These are phyloP conservation scores for Aureobasidium sp. DNA, from an alignment of 2,329 filamentous ascomycete species.

Conservation along the genomic window DNA sequence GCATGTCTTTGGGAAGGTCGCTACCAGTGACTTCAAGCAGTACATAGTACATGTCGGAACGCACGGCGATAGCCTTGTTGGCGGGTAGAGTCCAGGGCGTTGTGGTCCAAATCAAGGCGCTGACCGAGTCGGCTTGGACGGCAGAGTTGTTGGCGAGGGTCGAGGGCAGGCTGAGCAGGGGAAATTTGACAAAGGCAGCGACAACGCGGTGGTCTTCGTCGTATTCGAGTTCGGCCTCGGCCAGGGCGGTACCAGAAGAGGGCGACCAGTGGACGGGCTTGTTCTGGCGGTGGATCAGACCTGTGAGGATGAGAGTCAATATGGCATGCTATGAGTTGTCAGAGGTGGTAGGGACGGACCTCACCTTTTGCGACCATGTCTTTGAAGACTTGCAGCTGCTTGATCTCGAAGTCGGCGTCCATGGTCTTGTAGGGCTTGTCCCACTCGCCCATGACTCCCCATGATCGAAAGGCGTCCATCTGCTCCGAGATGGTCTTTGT, in stretches of 20 bases:
- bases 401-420: slow-evolving; percentile 65
- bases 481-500: slow-evolving; percentile 61
- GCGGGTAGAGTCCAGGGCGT: slow-evolving; percentile 96
- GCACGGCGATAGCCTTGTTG: slow-evolving; percentile 80
- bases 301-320: slow-evolving; percentile 23
- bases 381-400: slow-evolving; percentile 67
- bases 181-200: slow-evolving; percentile 74
- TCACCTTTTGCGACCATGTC: slow-evolving; percentile 57
- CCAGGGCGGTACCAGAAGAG: slow-evolving; percentile 68
- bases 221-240: slow-evolving; percentile 80
- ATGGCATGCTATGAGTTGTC: not conserved
- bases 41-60: slow-evolving; percentile 64
- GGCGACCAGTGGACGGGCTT: slow-evolving; percentile 86
- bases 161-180: slow-evolving; percentile 45
- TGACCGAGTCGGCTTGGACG: slow-evolving; percentile 46
- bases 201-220: slow-evolving; percentile 64
- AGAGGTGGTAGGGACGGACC: slow-evolving; percentile 8
- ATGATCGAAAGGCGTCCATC: slow-evolving; percentile 63
- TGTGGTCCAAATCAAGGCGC: slow-evolving; percentile 94
- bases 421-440: slow-evolving; percentile 69
- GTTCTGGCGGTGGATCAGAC: slow-evolving; percentile 67
- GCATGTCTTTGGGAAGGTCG: slow-evolving; percentile 19
- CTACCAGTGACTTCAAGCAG: slow-evolving; percentile 48
- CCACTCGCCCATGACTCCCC: slow-evolving; percentile 78
- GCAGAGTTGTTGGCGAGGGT: slow-evolving; percentile 29